Percentiles rank a stretch among this genome's conserved stretches.
phyloP scores from a whole-genome alignment of 306 rosid genomes.

The Cucurbita moschata region DNA sequence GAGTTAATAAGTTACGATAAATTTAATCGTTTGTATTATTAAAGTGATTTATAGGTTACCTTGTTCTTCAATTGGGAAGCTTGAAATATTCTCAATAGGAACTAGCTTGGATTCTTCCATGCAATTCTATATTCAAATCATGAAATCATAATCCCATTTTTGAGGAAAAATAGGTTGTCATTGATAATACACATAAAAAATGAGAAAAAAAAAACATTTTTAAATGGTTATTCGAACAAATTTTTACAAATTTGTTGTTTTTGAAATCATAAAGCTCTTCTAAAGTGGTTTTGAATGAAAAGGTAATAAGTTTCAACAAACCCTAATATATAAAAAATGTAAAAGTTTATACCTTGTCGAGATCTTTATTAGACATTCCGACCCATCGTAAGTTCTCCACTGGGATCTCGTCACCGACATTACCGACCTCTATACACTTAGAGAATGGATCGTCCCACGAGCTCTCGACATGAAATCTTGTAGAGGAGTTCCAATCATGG shows the following conservation, averaged over 20 bases:
- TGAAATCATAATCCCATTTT: background rate
- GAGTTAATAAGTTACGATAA: background rate
- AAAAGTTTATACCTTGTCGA: conserved; percentile 37
- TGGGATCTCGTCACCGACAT: conserved; percentile 25
- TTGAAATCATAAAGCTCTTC: too few species aligned
- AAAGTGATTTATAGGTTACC: conserved; percentile 9
- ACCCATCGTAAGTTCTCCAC: conserved; percentile 81
- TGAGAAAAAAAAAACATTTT: background rate
- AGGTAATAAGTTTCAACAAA: background rate
- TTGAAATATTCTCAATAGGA: conserved; percentile 45
- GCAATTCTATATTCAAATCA: conserved; percentile 28
- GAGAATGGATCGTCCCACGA: conserved; percentile 44
- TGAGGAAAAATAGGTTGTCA: background rate
- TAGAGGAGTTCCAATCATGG: conserved; percentile 13
- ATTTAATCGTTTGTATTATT: background rate
- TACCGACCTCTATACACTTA: conserved; percentile 38
- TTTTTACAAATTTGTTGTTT: background rate
- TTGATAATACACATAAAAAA: background rate
- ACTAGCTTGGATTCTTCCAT: conserved; percentile 51
- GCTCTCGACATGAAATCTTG: conserved; percentile 11
- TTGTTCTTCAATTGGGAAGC: conserved; percentile 42
- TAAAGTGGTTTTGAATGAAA: background rate
- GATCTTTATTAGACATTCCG: conserved; percentile 54
- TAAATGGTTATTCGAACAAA: background rate
- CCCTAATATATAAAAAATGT: background rate